Conservation (phyloP, 352 stramenopile species). For the Aphanomyces euteiches region DNA sequence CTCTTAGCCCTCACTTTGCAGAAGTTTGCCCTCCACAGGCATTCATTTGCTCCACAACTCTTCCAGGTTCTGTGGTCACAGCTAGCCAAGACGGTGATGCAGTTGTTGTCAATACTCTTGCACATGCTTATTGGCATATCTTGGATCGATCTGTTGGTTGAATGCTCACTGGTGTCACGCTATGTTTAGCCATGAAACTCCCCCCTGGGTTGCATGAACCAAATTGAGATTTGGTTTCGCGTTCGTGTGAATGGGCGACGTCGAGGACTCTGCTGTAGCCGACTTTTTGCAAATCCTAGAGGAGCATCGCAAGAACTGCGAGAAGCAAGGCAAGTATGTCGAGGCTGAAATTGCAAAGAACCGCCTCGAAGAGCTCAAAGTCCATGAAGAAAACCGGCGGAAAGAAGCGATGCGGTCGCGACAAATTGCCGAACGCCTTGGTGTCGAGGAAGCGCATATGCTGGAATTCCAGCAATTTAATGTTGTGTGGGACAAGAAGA, state of each 20-base stretch:
- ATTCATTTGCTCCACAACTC: no score
- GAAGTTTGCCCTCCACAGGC: no score
- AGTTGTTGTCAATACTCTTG: no score
- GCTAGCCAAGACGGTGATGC: no score
- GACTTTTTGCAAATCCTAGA: slow-evolving; percentile 89
- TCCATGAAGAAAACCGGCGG: slow-evolving; percentile 94
- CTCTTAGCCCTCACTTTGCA: no score
- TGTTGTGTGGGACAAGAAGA: slow-evolving; percentile 94
- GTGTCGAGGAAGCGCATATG: slow-evolving; percentile 97
- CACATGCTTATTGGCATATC: no score
- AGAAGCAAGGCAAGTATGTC: slow-evolving; percentile 95
- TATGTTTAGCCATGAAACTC: no score
- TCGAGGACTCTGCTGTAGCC: slow-evolving; percentile 76
- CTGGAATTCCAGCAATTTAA: slow-evolving; percentile 98
- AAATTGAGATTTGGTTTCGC: no score
- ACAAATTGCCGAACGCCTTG: slow-evolving; percentile 92
- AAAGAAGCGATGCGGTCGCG: slow-evolving; percentile 93
- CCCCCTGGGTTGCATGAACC: no score
- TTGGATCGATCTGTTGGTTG: no score
- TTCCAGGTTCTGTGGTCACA: no score
- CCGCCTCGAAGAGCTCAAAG: slow-evolving; percentile 93
- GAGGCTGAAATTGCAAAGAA: slow-evolving; percentile 97
- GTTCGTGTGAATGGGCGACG: slow-evolving; percentile 34
- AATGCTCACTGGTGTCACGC: no score
- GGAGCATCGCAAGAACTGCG: slow-evolving; percentile 96